Evolutionary conservation across 2,329 filamentous ascomycete genomes (phyloP), one percentile per base, ranked within the genome.

Genomic region (Fusarium sulawesiense): DNA sequence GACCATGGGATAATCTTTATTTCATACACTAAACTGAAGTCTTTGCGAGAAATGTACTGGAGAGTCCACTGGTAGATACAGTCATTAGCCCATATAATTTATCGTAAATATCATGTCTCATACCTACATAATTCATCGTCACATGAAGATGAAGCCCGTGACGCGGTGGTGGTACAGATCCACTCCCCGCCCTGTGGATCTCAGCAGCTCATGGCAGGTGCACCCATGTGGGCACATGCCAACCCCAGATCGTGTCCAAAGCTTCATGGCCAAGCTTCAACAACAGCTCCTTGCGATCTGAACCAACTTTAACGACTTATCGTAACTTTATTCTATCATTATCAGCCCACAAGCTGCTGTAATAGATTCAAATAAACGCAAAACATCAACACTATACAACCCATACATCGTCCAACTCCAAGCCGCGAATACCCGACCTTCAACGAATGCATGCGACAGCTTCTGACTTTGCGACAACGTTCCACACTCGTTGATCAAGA

Each of bases 221-320:
- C 62, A 70, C 67, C 58, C 58, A 71, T 25, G 58, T 67, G 61
- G 59, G 64, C 68, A 71, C 68, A 70, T 70, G 68, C 68, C 68
- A 68, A 71, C 68, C 63, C 63, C 64, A 32, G 63, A 56, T 60
- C 51, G 63, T 64, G 32, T 63, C 50, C 57, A 67, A 46, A 67
- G 63, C 63, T 67, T 46, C 55, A 27, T 37, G 40, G 20, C 46
- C 41, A 60, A 64, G 51, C 64, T 67, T 45, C 40, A 44, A 45
- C 63, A 40, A 40, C 23, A 68, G 25, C 49, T 53, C 45, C 45
- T 41, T 30, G 29, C 29, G 29, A 30, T 30, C 29, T 30, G 29
- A 30, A 30, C 29, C 29, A 6, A 45, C 42, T 47, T 41, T 11
- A 21, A 56, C 34, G 7, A 25, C 37, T 20, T 16, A n/a, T 18